phyloP scores from a whole-genome alignment of 163 green algal genomes.

The Chlorella variabilis region DNA sequence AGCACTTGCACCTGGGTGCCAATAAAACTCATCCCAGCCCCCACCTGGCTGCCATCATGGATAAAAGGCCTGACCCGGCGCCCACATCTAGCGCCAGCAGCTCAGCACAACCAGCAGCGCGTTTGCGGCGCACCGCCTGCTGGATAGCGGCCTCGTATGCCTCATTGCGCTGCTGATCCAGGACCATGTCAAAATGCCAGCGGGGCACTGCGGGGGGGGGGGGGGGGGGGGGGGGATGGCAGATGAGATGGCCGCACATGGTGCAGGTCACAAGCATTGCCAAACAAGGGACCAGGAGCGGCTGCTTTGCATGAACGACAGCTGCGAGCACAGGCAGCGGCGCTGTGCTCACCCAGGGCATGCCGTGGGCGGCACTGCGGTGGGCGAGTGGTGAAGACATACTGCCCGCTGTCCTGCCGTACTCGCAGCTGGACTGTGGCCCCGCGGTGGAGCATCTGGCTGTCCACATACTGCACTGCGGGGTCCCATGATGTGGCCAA shows the following conservation, averaged over 20 bases:
- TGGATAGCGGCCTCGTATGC: slow-evolving; percentile 75
- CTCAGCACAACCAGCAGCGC: neutral
- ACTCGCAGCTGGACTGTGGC: slow-evolving; percentile 50
- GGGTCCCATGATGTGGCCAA: slow-evolving; percentile 23
- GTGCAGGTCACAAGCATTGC: neutral
- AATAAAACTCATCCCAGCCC: too few species aligned
- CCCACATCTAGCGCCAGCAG: slow-evolving; percentile 76
- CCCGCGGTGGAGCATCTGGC: slow-evolving; percentile 14
- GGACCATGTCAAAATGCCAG: slow-evolving; percentile 89
- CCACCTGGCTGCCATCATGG: slow-evolving; percentile 79
- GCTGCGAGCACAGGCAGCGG: too few species aligned
- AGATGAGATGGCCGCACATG: neutral
- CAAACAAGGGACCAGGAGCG: neutral
- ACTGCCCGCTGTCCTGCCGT: slow-evolving; percentile 55
- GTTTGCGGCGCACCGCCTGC: slow-evolving; percentile 4
- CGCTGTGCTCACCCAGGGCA: slow-evolving; percentile 41
- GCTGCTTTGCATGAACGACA: too few species aligned
- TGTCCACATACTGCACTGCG: slow-evolving; percentile 70
- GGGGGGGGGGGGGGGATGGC: neutral
- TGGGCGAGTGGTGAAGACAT: slow-evolving; percentile 59
- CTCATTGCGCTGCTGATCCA: slow-evolving; percentile 70
- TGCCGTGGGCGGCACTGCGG: slow-evolving; percentile 51
- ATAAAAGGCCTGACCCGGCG: slow-evolving; percentile 74
- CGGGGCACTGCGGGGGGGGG: slow-evolving; percentile 47
- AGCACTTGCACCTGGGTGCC: too few species aligned